These are phyloP conservation scores for Aspergillus bridgeri DNA, from an alignment of 495 filamentous ascomycete species.

Conservation along the genomic window DNA sequence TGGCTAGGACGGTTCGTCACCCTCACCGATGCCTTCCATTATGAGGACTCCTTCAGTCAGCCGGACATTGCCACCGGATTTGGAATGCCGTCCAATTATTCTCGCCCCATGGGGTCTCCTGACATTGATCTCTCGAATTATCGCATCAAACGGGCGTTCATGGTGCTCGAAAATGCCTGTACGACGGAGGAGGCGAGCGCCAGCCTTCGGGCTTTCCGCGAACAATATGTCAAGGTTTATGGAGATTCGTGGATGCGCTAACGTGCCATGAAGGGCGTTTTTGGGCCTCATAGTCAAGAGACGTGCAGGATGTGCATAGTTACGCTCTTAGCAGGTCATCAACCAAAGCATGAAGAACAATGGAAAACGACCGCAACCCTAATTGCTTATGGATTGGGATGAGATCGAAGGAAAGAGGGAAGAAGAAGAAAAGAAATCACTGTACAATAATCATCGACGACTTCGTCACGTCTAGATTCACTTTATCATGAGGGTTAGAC, in stretches of 20 bases:
- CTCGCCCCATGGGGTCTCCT: conserved; percentile 14
- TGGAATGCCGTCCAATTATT: conserved; percentile 21
- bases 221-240: conserved; percentile 35
- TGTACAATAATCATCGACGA: neutral
- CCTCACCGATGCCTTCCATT: conserved; percentile 50
- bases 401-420: too few species aligned
- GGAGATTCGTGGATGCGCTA: conserved; percentile 21
- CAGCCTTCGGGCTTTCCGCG: conserved; percentile 47
- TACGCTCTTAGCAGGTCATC: neutral
- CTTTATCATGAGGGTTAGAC: neutral
- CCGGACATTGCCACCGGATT: conserved; percentile 24
- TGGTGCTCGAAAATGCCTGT: conserved; percentile 45
- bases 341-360: too few species aligned
- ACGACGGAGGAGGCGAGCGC: conserved; percentile 43
- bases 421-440: neutral
- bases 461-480: neutral
- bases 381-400: neutral
- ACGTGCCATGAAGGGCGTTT: neutral
- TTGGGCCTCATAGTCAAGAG: neutral
- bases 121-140: conserved; percentile 19
- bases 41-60: conserved; percentile 37
- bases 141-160: conserved; percentile 45
- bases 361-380: too few species aligned
- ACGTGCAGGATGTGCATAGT: neutral
- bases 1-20: conserved; percentile 57